A percentile compares a stretch with the other conserved stretches of the same genome.
These are phyloP conservation scores for Phanerochaete sordida DNA, from an alignment of 768 basidiomycete genomes.

Conservation along the genomic window DNA sequence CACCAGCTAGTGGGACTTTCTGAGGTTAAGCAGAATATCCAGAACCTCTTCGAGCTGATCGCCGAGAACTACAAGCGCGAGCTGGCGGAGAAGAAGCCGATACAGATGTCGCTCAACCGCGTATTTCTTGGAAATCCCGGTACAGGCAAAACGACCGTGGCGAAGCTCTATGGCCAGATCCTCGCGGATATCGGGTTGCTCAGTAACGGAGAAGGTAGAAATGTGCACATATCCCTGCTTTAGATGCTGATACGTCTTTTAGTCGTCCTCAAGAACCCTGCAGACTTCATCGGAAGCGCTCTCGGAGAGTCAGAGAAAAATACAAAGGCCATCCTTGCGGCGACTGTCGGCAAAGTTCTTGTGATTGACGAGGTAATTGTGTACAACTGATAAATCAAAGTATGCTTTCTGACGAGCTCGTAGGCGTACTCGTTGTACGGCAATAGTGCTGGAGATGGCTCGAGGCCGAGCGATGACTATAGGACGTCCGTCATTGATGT, in stretches of 20 bases:
- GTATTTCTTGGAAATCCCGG: slow-evolving; percentile 68
- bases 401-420: too few relatives aligned
- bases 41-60: slow-evolving; percentile 43
- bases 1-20: slow-evolving; percentile 50
- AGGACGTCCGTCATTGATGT: slow-evolving; percentile 73
- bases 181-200: slow-evolving; percentile 56
- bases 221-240: slow-evolving; percentile 17
- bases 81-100: slow-evolving; percentile 48
- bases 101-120: slow-evolving; percentile 58
- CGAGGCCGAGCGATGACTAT: slow-evolving; percentile 39
- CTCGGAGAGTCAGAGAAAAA: slow-evolving; percentile 61
- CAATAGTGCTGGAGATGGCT: slow-evolving; percentile 24
- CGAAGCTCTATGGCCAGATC: slow-evolving; percentile 62
- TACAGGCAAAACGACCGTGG: slow-evolving; percentile 71
- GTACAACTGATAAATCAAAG: too few relatives aligned
- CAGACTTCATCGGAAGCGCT: slow-evolving; percentile 60
- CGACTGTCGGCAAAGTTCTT: slow-evolving; percentile 59
- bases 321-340: slow-evolving; percentile 60
- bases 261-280: slow-evolving; percentile 67
- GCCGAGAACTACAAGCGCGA: slow-evolving; percentile 59
- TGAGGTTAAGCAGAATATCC: slow-evolving; percentile 53
- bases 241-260: neutral
- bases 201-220: slow-evolving; percentile 66
- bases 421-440: slow-evolving; percentile 71
- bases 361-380: slow-evolving; percentile 61